These are phyloP conservation scores for Agrocybe pediades DNA, from an alignment of 768 basidiomycete genomes.

Conservation along the genomic window DNA sequence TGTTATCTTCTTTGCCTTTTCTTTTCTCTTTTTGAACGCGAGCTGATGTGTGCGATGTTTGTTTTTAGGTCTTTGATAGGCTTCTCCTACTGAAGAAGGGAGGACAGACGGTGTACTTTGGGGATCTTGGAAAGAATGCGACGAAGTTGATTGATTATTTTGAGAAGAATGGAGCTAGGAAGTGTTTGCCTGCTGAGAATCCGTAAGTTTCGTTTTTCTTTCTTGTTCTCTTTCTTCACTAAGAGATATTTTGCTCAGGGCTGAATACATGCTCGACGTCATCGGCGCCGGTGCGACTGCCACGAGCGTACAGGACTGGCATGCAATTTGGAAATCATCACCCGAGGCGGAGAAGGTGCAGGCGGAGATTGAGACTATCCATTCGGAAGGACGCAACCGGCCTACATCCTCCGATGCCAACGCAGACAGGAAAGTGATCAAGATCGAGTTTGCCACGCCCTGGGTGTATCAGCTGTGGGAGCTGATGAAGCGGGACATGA, in stretches of 20 bases:
- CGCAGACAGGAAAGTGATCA: slow-evolving; percentile 34
- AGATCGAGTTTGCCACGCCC: slow-evolving; percentile 51
- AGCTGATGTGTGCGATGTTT: neutral
- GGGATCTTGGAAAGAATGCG: slow-evolving; percentile 69
- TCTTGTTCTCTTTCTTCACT: neutral
- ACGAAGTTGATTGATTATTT: slow-evolving; percentile 73
- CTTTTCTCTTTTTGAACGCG: neutral
- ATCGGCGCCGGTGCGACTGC: slow-evolving; percentile 77
- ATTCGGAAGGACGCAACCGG: slow-evolving; percentile 45
- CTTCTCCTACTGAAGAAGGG: slow-evolving; percentile 77
- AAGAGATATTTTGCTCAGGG: slow-evolving; percentile 30
- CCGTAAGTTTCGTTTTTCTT: slow-evolving; percentile 45
- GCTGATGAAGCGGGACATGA: slow-evolving; percentile 44
- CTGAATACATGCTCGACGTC: slow-evolving; percentile 67
- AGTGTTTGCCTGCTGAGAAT: slow-evolving; percentile 68
- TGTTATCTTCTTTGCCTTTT: neutral
- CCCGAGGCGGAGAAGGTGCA: slow-evolving; percentile 39
- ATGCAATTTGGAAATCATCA: slow-evolving; percentile 54
- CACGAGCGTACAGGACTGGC: slow-evolving; percentile 57
- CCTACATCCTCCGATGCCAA: slow-evolving; percentile 38
- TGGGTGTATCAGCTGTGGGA: slow-evolving; percentile 51
- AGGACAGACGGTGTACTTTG: slow-evolving; percentile 77
- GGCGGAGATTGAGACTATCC: slow-evolving; percentile 46
- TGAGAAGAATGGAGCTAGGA: slow-evolving; percentile 64
- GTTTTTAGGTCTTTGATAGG: slow-evolving; percentile 60